These are phyloP conservation scores for Candida xiaguanensis DNA, from an alignment of 805 yeast genomes.

Conservation along the genomic window DNA sequence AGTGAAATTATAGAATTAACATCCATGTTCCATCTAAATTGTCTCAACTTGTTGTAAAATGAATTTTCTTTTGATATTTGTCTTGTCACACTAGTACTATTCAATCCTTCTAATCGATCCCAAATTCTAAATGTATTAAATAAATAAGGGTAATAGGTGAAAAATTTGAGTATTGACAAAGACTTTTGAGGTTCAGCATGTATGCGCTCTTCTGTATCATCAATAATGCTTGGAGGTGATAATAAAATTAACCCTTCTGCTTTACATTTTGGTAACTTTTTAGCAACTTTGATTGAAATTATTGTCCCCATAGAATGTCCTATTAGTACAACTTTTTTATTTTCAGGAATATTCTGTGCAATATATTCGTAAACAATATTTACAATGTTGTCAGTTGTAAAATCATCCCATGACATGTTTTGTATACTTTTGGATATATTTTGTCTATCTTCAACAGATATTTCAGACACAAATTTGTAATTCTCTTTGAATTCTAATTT, in stretches of 20 bases:
- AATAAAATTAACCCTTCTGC: slow-evolving; percentile 48
- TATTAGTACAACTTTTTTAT: slow-evolving; percentile 44
- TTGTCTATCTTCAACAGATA: slow-evolving; percentile 28
- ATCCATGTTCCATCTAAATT: slow-evolving; percentile 70
- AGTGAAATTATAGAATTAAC: slow-evolving; percentile 53
- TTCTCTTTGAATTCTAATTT: slow-evolving; percentile 15
- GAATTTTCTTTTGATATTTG: slow-evolving; percentile 39
- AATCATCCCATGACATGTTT: slow-evolving; percentile 39
- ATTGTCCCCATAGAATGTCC: slow-evolving; percentile 79
- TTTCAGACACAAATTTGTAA: slow-evolving; percentile 16
- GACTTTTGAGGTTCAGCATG: background rate
- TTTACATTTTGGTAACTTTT: slow-evolving; percentile 28
- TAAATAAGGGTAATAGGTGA: slow-evolving; percentile 38
- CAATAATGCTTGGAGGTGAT: slow-evolving; percentile 44
- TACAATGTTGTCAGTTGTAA: slow-evolving; percentile 38
- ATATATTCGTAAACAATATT: slow-evolving; percentile 37
- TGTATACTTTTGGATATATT: slow-evolving; percentile 26
- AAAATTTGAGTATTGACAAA: slow-evolving; percentile 13
- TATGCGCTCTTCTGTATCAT: slow-evolving; percentile 15
- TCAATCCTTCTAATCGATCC: slow-evolving; percentile 62
- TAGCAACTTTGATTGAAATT: slow-evolving; percentile 44
- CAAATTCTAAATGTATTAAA: slow-evolving; percentile 53
- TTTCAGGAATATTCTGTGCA: slow-evolving; percentile 31
- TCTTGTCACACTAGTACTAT: slow-evolving; percentile 56
- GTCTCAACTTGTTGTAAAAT: slow-evolving; percentile 46